Conservation (phyloP, 345 rosid species). For the Geranium rotundifolium region DNA sequence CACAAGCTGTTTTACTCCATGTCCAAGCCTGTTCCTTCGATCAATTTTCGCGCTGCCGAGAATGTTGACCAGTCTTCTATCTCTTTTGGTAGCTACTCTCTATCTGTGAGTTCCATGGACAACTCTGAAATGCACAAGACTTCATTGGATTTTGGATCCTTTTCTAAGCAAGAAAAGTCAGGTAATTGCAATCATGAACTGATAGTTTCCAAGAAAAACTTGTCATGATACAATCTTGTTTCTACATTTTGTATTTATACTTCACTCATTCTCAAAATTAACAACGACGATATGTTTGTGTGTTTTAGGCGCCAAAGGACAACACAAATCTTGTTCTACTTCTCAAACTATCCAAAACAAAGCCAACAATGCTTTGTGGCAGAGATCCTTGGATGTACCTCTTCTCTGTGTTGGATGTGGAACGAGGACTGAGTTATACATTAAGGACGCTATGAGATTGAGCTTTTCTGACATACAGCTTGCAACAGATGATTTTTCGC, state of each 20-base stretch:
- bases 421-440: constrained; percentile 30
- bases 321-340: constrained; percentile 1
- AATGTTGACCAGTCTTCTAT: constrained; percentile 11
- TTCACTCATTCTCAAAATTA: not conserved
- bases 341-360: constrained; percentile 9
- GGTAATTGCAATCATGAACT: constrained; percentile 4
- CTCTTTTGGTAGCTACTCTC: constrained; percentile 9
- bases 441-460: constrained; percentile 35
- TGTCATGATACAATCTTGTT: too few relatives aligned
- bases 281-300: constrained; percentile 1
- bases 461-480: constrained; percentile 36
- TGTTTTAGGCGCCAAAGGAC: constrained; percentile 12
- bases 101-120: constrained; percentile 7
- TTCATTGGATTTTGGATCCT: constrained; percentile 12
- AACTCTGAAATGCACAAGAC: constrained; percentile 6
- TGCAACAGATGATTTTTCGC: constrained; percentile 39
- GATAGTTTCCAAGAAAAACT: too few relatives aligned
- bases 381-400: constrained; percentile 25
- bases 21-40: constrained; percentile 25
- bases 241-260: not conserved
- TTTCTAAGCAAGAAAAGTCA: constrained; percentile 8
- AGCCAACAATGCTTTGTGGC: constrained; percentile 5
- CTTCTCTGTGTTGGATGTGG: constrained; percentile 49
- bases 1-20: constrained; percentile 22
- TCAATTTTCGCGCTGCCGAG: constrained; percentile 10